These are phyloP conservation scores for Geotrichum cucujoidarum DNA, from an alignment of 1,139 yeast genomes.

Conservation along the genomic window DNA sequence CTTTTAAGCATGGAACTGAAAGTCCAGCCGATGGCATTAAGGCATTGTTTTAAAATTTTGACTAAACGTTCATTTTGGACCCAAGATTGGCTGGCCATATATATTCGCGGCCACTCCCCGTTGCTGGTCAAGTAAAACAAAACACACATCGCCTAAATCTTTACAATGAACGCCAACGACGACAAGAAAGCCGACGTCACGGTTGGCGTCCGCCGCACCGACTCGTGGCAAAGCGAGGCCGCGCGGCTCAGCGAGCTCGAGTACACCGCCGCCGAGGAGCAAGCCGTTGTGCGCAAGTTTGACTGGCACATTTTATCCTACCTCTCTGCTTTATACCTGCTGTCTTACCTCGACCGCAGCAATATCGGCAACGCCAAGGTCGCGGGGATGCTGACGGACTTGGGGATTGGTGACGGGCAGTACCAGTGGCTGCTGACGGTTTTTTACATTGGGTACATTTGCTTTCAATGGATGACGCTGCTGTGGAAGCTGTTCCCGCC, in stretches of 20 bases:
- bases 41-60: neutral
- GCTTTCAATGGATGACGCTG: conserved; percentile 26
- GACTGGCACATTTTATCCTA: conserved; percentile 28
- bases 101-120: no score
- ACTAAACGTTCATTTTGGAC: no score
- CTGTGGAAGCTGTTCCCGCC: conserved; percentile 25
- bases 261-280: conserved; percentile 21
- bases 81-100: no score
- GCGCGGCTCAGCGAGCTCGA: conserved; percentile 20
- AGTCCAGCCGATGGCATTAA: no score
- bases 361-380: conserved; percentile 50
- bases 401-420: conserved; percentile 42
- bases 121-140: no score
- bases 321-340: conserved; percentile 27
- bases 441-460: conserved; percentile 32
- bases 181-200: neutral
- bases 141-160: neutral
- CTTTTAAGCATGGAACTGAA: no score
- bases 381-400: conserved; percentile 48
- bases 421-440: conserved; percentile 25
- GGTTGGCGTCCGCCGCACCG: neutral
- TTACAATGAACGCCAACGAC: neutral
- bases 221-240: neutral
- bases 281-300: conserved; percentile 20
- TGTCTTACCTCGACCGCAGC: conserved; percentile 40